Conservation (phyloP, 2,329 filamentous ascomycete species). For the Arachnopeziza araneosa region DNA sequence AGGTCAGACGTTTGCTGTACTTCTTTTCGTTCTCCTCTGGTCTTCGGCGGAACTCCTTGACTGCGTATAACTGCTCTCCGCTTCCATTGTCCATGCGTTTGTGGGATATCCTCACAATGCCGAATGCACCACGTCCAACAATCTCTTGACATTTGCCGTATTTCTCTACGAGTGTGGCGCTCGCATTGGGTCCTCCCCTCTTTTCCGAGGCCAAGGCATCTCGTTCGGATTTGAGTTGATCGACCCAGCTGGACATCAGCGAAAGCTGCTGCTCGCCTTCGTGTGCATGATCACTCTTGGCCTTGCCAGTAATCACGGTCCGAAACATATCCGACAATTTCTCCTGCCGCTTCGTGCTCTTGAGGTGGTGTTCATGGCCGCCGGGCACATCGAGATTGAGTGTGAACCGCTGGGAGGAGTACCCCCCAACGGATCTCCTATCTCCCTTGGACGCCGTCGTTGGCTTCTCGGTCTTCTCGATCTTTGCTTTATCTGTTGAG, state of each 20-base stretch:
- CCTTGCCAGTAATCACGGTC: conserved; percentile 72
- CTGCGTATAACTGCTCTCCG: conserved; percentile 87
- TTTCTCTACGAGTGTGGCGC: conserved; percentile 82
- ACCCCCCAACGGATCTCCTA: conserved; percentile 19
- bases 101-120: conserved; percentile 95
- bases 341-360: conserved; percentile 86
- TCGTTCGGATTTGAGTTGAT: conserved; percentile 84
- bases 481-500: conserved; percentile 36
- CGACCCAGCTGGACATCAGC: conserved; percentile 92
- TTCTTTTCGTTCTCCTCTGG: conserved; percentile 95
- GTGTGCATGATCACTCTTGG: conserved; percentile 55
- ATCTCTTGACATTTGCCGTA: conserved; percentile 99
- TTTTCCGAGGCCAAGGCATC: conserved; percentile 70
- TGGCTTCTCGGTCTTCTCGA: conserved; percentile 28
- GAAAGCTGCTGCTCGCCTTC: conserved; percentile 76
- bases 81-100: conserved; percentile 79
- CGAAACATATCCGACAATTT: conserved; percentile 91
- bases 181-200: conserved; percentile 68
- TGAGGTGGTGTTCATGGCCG: conserved; percentile 81
- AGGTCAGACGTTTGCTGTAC: conserved; percentile 94
- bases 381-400: conserved; percentile 50
- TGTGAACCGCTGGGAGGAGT: conserved; percentile 42
- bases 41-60: conserved; percentile 94
- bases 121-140: conserved; percentile 92
- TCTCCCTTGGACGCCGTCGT: conserved; percentile 24